Percentiles rank a stretch among this genome's conserved stretches.
These are phyloP conservation scores for Alternaria ventricosa DNA, from an alignment of 2,329 filamentous ascomycete genomes.

Conservation along the genomic window DNA sequence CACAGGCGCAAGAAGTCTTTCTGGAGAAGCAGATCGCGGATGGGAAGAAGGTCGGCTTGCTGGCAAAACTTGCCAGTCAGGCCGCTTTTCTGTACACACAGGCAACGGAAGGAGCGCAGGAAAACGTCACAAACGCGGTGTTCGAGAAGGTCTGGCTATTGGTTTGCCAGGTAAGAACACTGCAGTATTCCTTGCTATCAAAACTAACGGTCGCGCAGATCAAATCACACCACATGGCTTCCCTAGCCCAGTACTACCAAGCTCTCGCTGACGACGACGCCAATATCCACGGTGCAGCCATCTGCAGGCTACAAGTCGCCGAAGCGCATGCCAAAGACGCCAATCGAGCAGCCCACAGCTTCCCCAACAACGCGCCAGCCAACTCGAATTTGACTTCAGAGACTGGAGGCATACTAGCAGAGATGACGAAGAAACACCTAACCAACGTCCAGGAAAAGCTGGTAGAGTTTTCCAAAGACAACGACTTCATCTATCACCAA, in stretches of 20 bases:
- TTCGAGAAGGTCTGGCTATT: conserved; percentile 95
- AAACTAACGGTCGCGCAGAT: conserved; percentile 53
- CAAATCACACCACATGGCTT: conserved; percentile 83
- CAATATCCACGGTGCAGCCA: conserved; percentile 83
- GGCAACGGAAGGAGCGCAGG: conserved; percentile 86
- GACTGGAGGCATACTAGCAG: conserved; percentile 73
- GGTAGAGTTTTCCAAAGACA: conserved; percentile 80
- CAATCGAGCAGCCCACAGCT: conserved; percentile 74
- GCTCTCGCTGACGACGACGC: conserved; percentile 89
- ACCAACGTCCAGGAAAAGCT: conserved; percentile 82
- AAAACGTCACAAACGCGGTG: conserved; percentile 87
- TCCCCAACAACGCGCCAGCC: conserved; percentile 78
- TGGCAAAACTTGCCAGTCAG: conserved; percentile 93
- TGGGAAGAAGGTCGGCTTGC: conserved; percentile 86
- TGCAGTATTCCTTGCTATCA: background rate
- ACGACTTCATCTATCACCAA: conserved; percentile 98
- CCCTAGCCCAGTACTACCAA: conserved; percentile 92
- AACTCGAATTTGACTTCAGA: conserved; percentile 86
- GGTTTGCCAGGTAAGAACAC: conserved; percentile 71
- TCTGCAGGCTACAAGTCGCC: conserved; percentile 81
- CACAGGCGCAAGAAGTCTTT: conserved; percentile 96
- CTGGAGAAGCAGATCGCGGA: conserved; percentile 94
- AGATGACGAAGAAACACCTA: conserved; percentile 83
- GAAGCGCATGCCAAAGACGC: conserved; percentile 82
- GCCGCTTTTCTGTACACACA: conserved; percentile 87